Evolutionary conservation across 164 flowering plant species (phyloP).

Genomic region (Macadamia integrifolia): DNA sequence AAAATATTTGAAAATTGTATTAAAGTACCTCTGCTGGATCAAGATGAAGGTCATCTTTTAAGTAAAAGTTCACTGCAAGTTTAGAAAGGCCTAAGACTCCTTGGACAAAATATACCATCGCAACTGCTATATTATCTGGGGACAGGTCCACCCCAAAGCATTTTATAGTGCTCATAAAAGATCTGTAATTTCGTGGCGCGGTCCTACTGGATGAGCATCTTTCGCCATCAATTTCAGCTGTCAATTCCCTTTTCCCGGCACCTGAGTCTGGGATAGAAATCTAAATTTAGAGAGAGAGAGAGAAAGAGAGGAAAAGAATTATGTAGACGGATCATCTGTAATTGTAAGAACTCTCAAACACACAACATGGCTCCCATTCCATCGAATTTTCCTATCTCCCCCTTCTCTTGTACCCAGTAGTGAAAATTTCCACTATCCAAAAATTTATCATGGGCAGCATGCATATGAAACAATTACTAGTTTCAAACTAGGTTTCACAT

Average conservation of each 20-base stretch:
- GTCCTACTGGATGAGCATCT: constrained; percentile 23
- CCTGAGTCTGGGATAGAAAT: constrained; percentile 22
- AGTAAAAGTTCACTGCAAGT: constrained; percentile 93
- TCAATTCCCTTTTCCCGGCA: constrained; percentile 39
- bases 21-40: constrained; percentile 93
- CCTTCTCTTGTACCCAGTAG: no score
- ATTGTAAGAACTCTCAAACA: not conserved
- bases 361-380: no score
- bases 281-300: not conserved
- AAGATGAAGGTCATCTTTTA: constrained; percentile 94
- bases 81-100: constrained; percentile 97
- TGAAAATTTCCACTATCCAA: no score
- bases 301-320: not conserved
- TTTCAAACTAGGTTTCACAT: no score
- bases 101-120: constrained; percentile 99
- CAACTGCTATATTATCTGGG: constrained; percentile 91
- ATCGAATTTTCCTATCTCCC: no score
- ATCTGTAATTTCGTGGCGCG: constrained; percentile 23
- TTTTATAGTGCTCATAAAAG: constrained; percentile 25
- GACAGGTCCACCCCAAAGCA: constrained; percentile 84
- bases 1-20: not conserved
- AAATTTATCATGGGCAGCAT: no score
- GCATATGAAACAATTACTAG: no score
- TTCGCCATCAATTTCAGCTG: constrained; percentile 31
- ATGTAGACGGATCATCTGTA: not conserved